Percentiles rank a stretch among this genome's conserved stretches.
phyloP scores from a whole-genome alignment of 2,329 filamentous ascomycete species.

The Pseudogymnoascus sp. region DNA sequence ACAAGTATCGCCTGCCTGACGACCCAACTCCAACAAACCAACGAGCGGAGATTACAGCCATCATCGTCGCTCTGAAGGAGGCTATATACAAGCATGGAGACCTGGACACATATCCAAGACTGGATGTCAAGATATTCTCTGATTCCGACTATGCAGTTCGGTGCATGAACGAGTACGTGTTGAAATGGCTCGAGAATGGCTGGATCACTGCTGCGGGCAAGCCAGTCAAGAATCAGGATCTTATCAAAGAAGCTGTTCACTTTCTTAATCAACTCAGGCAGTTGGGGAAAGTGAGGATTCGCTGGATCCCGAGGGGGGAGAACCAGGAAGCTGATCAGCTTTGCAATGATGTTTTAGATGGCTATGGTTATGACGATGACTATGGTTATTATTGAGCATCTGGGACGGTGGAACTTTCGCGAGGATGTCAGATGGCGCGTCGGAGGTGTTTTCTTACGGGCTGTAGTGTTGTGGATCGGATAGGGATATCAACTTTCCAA shows the following conservation, averaged over 20 bases:
- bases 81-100: constrained; percentile 30
- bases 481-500: too few species aligned
- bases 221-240: constrained; percentile 29
- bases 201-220: constrained; percentile 26
- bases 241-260: constrained; percentile 25
- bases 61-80: constrained; percentile 40
- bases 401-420: background rate
- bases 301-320: constrained; percentile 27
- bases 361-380: constrained; percentile 6
- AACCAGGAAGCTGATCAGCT: constrained; percentile 27
- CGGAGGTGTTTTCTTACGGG: background rate
- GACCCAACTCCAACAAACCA: constrained; percentile 26
- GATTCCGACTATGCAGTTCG: constrained; percentile 31
- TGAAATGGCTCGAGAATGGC: constrained; percentile 28
- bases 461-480: background rate
- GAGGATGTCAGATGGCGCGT: background rate
- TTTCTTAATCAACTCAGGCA: constrained; percentile 22
- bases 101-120: constrained; percentile 14
- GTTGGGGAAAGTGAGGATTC: constrained; percentile 26
- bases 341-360: constrained; percentile 28
- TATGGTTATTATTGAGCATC: background rate
- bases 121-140: constrained; percentile 27
- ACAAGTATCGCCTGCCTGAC: constrained; percentile 6
- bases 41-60: constrained; percentile 29
- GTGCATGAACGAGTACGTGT: constrained; percentile 28